phyloP scores from a whole-genome alignment of 2,329 filamentous ascomycete species.

The Diaporthe eres region DNA sequence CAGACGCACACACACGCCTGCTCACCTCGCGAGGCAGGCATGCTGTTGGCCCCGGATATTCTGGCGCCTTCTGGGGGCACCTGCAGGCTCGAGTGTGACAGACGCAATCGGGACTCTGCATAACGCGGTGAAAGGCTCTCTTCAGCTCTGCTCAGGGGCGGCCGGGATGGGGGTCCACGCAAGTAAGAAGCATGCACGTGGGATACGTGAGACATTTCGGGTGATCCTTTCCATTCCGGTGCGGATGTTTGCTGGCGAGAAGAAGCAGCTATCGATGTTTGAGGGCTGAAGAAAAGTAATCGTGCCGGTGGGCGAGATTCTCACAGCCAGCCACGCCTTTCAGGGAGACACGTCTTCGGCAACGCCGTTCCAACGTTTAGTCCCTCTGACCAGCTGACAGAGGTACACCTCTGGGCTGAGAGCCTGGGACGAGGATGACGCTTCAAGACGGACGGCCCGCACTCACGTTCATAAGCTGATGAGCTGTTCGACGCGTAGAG shows the following conservation, averaged over 20 bases:
- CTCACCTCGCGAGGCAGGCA: conserved; percentile 16
- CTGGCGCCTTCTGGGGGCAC: conserved; percentile 10
- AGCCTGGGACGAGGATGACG: background rate
- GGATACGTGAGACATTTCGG: conserved; percentile 35
- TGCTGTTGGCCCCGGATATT: conserved; percentile 27
- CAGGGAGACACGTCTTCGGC: background rate
- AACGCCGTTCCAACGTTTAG: background rate
- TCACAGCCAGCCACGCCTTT: background rate
- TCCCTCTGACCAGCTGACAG: background rate
- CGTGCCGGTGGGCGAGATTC: background rate
- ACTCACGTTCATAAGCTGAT: conserved; percentile 18
- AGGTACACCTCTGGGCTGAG: background rate
- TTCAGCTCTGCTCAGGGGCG: conserved; percentile 27
- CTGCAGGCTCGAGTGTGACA: conserved; percentile 21
- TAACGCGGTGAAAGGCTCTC: conserved; percentile 34
- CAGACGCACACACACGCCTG: conserved; percentile 22
- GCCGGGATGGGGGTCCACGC: conserved; percentile 3
- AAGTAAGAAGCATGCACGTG: conserved; percentile 30
- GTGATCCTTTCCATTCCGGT: conserved; percentile 23
- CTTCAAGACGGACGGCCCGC: background rate
- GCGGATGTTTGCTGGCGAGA: conserved; percentile 12
- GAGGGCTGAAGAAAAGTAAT: conserved; percentile 16
- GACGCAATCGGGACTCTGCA: conserved; percentile 30
- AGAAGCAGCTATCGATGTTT: conserved; percentile 7
- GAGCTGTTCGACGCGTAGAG: conserved; percentile 31